These are phyloP conservation scores for Nyctanthes arbortristis DNA, from an alignment of 257 asterid species.

Conservation along the genomic window DNA sequence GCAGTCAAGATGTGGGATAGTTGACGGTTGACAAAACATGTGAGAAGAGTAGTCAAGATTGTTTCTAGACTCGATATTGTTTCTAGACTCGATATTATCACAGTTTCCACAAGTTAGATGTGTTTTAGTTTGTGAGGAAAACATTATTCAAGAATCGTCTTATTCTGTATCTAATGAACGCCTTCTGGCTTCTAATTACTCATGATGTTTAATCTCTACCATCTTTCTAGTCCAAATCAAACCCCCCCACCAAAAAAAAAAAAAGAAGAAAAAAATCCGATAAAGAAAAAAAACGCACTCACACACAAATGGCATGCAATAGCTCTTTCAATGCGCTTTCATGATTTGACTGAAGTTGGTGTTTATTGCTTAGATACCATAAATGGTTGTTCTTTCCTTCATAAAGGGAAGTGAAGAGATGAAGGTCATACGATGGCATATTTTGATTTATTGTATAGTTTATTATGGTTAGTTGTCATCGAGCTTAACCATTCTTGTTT, in stretches of 20 bases:
- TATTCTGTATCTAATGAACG: background rate
- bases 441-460: background rate
- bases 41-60: background rate
- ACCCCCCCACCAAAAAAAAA: too few relatives aligned
- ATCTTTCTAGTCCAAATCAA: too few relatives aligned
- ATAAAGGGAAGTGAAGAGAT: background rate
- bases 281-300: too few relatives aligned
- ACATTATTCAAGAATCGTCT: background rate
- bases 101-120: background rate
- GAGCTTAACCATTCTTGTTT: conserved; percentile 1
- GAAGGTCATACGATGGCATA: background rate
- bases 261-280: too few relatives aligned
- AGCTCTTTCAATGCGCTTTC: background rate
- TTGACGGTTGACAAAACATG: background rate
- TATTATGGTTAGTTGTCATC: conserved; percentile 8
- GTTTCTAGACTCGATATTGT: too few relatives aligned
- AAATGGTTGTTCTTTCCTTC: background rate
- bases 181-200: too few relatives aligned
- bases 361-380: too few relatives aligned
- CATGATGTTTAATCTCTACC: too few relatives aligned
- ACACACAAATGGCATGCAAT: background rate
- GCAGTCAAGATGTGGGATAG: too few relatives aligned
- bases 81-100: background rate
- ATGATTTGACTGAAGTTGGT: background rate
- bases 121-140: conserved; percentile 1